phyloP scores from a whole-genome alignment of 306 rosid genomes.

The Oemleria cerasiformis region DNA sequence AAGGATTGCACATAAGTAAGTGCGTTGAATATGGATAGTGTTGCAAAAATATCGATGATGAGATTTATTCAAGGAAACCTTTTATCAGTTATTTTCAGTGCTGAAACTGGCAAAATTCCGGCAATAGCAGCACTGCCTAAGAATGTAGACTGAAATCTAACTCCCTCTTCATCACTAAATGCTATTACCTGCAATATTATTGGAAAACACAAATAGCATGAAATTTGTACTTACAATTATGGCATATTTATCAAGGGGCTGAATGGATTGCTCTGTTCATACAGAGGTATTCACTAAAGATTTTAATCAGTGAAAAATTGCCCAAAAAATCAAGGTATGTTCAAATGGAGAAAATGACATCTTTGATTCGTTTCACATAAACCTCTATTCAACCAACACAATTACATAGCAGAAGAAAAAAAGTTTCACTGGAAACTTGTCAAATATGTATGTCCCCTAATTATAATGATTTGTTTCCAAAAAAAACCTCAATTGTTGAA shows the following conservation, averaged over 20 bases:
- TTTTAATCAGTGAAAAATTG: no score
- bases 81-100: constrained; percentile 67
- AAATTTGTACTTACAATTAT: neutral
- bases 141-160: constrained; percentile 90
- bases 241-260: neutral
- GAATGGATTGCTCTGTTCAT: no score
- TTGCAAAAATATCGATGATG: constrained; percentile 4
- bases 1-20: constrained; percentile 24
- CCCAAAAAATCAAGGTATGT: neutral
- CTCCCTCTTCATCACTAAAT: constrained; percentile 96
- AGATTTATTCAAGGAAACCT: constrained; percentile 47
- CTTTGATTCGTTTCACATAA: neutral
- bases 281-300: no score
- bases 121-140: constrained; percentile 92
- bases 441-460: neutral
- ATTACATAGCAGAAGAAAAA: neutral
- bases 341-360: neutral
- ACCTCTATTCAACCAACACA: neutral
- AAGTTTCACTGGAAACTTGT: neutral
- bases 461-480: neutral
- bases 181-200: constrained; percentile 73
- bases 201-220: constrained; percentile 19
- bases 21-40: constrained; percentile 12
- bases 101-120: constrained; percentile 66
- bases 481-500: constrained; percentile 19